Evolutionary conservation across 805 yeast genomes (phyloP), one percentile per base, ranked within the genome.

Genomic region (Nakazawaea pomicola): DNA sequence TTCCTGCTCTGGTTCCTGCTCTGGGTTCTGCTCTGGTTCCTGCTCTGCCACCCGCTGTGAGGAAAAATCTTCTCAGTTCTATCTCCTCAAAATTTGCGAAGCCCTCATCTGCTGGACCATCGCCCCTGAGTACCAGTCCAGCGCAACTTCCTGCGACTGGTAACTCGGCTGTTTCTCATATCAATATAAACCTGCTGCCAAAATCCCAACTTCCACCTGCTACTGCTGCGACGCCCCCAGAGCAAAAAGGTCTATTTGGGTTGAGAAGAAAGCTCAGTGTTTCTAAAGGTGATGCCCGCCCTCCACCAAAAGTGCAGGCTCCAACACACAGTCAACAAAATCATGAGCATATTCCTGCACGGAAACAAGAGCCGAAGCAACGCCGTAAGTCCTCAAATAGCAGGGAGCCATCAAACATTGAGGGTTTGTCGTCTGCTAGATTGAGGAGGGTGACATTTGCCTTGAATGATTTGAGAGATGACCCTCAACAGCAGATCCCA

Each of bases 401-500:
- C 10, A 23, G 6, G 28, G n/a, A 30, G 21, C 35, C 35, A n/a
- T 15, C n/a, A 12, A 11, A 24, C 4, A n/a, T 11, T 24, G 28
- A 24, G 14, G 25, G 10, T 23, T 28, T 28, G 16, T 4, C 28
- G 19, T 49, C 47, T 6, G 50, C 62, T 5, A 56, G 60, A 4
- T 62, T 75, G 45, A 61, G 61, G 44, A 55, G 82, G 33, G 81
- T 76, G 3, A 58, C 67, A 2, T 76, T 76, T 54, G 76, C 80
- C 3, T 53, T 76, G 7, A 72, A 76, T 42, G 57, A 62, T 38
- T 60, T 76, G 29, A 54, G 61, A 3, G 67, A 64, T 45, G 81
- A 76, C 50, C 81, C 82, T 1, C 81, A 76, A 49, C 82, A 76
- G 51, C 82, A 76, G 52, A 75, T 76, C 37, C 82, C 82, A 0